A percentile compares a stretch with the other conserved stretches of the same genome.
phyloP scores from a whole-genome alignment of 2,329 filamentous ascomycete genomes.

The Arthroderma sp. region DNA sequence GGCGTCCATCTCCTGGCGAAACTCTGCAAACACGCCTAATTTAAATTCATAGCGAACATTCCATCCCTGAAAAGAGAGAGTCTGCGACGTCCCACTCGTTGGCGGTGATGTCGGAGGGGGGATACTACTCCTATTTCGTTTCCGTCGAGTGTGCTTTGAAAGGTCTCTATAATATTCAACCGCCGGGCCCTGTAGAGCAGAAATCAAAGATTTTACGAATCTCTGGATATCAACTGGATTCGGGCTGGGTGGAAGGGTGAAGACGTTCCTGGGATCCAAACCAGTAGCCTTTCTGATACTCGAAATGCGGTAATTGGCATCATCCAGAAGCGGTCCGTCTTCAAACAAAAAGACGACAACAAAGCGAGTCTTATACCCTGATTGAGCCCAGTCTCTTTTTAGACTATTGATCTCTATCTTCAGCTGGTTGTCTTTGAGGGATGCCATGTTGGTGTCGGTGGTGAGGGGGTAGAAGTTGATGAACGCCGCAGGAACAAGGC shows the following conservation, averaged over 20 bases:
- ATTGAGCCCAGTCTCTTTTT: conserved; percentile 49
- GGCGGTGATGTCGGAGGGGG: conserved; percentile 74
- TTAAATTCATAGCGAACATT: conserved; percentile 94
- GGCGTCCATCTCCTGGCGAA: conserved; percentile 81
- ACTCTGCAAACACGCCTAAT: conserved; percentile 78
- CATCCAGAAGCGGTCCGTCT: conserved; percentile 49
- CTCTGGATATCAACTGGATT: conserved; percentile 59
- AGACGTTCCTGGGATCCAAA: conserved; percentile 72
- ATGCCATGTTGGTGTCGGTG: conserved; percentile 59
- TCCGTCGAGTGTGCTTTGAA: conserved; percentile 81
- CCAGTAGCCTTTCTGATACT: conserved; percentile 68
- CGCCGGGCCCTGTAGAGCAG: conserved; percentile 58
- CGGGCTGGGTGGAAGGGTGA: conserved; percentile 66
- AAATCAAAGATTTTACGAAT: conserved; percentile 61
- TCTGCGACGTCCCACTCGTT: conserved; percentile 72
- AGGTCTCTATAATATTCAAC: conserved; percentile 90
- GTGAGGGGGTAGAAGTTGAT: conserved; percentile 70
- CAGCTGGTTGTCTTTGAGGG: conserved; percentile 71
- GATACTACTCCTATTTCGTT: conserved; percentile 64
- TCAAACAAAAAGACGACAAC: conserved; percentile 68
- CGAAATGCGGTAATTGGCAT: conserved; percentile 63
- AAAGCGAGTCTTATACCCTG: conserved; percentile 61
- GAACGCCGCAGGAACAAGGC: conserved; percentile 66
- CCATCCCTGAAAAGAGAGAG: conserved; percentile 76
- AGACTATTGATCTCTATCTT: conserved; percentile 75